A percentile compares a stretch with the other conserved stretches of the same genome.
Conservation (phyloP, 441 rosid species). For the Hypseocharis bilobata region DNA sequence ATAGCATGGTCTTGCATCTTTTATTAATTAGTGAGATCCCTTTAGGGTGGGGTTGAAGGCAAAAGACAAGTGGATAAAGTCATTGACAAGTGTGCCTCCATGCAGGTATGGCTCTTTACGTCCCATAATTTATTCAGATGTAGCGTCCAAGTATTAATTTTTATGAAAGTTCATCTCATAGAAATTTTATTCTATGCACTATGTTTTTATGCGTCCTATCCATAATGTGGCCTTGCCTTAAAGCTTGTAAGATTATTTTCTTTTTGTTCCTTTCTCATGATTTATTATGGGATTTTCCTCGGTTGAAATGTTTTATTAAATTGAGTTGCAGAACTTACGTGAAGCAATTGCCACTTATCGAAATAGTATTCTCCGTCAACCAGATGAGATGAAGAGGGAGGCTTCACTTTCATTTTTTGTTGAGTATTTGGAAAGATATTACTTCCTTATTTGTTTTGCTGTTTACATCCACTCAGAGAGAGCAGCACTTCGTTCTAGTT, state of each 20-base stretch:
- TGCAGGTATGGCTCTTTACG: conserved; percentile 64
- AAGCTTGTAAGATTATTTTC: conserved; percentile 6
- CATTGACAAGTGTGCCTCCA: conserved; percentile 94
- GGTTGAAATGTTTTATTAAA: conserved; percentile 20
- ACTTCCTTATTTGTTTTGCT: conserved; percentile 94
- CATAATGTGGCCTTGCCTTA: conserved; percentile 9
- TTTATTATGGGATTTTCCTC: conserved; percentile 14
- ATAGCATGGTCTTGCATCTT: conserved; percentile 23
- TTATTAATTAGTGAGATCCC: conserved; percentile 22
- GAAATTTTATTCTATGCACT: not conserved
- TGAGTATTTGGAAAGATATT: conserved; percentile 97
- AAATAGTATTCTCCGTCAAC: conserved; percentile 82
- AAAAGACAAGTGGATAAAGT: conserved; percentile 95
- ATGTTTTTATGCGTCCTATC: not conserved
- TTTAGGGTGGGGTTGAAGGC: conserved; percentile 97
- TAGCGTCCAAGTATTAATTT: conserved; percentile 13
- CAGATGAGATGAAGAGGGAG: conserved; percentile 99
- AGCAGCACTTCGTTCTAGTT: conserved; percentile 66
- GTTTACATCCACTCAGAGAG: conserved; percentile 92
- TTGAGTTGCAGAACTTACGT: conserved; percentile 72
- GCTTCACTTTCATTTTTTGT: conserved; percentile 87
- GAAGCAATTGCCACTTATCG: conserved; percentile 93
- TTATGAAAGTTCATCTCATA: not conserved
- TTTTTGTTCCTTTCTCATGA: no score
- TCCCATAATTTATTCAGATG: conserved; percentile 8